Conservation (phyloP, 257 asterid genomes). For the Coffea eugenioides region DNA sequence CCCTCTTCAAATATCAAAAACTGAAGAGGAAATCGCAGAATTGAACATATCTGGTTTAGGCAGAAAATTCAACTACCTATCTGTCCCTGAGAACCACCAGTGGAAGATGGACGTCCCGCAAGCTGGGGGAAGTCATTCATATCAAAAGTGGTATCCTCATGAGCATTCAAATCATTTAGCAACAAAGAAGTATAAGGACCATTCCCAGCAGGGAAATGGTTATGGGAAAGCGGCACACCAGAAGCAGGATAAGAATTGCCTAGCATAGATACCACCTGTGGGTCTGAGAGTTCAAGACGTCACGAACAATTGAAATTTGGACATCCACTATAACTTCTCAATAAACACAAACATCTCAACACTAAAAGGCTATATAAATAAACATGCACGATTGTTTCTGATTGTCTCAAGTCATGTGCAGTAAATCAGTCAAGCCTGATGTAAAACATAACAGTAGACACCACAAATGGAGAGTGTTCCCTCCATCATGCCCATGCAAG, state of each 20-base stretch:
- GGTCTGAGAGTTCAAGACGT: slow-evolving; percentile 56
- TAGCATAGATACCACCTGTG: slow-evolving; percentile 83
- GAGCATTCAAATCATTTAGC: slow-evolving; percentile 64
- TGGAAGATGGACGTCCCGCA: slow-evolving; percentile 68
- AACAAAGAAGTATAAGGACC: slow-evolving; percentile 55
- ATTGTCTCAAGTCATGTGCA: neutral
- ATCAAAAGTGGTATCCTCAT: slow-evolving; percentile 67
- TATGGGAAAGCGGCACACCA: slow-evolving; percentile 79
- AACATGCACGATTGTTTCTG: neutral
- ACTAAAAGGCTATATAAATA: neutral
- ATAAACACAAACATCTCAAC: slow-evolving; percentile 3
- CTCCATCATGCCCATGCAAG: neutral
- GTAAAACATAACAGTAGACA: neutral
- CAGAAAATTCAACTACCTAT: slow-evolving; percentile 40
- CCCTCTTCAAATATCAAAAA: slow-evolving; percentile 12
- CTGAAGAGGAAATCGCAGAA: slow-evolving; percentile 7
- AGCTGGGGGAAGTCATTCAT: slow-evolving; percentile 88
- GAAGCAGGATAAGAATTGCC: slow-evolving; percentile 65
- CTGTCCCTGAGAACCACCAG: slow-evolving; percentile 88
- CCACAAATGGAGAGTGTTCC: neutral
- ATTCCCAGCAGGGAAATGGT: slow-evolving; percentile 73
- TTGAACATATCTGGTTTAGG: neutral
- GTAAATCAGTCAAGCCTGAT: neutral
- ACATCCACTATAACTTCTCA: neutral
- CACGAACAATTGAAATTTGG: slow-evolving; percentile 10